Percentiles rank a stretch among this genome's conserved stretches.
Conservation (phyloP, 2,329 filamentous ascomycete genomes). For the Niveomyces coronatus region DNA sequence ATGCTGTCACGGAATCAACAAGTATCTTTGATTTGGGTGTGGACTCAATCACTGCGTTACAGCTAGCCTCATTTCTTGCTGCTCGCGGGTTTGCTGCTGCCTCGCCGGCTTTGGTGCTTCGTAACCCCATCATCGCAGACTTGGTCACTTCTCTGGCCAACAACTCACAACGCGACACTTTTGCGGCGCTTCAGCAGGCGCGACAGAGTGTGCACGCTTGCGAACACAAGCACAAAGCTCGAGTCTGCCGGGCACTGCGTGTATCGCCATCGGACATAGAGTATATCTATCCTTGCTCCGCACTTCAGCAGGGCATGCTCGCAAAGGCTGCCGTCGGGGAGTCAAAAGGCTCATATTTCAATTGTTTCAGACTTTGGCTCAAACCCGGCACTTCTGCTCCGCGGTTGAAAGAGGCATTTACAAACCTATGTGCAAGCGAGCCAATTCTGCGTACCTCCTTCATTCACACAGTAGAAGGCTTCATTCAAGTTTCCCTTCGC, state of each 20-base stretch:
- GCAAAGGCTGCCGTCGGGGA: constrained; percentile 51
- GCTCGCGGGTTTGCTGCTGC: constrained; percentile 48
- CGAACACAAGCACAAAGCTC: constrained; percentile 47
- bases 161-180: constrained; percentile 6
- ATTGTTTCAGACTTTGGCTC: constrained; percentile 57
- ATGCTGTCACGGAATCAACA: constrained; percentile 39
- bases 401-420: constrained; percentile 48
- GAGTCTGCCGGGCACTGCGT: constrained; percentile 41
- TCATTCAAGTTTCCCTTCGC: constrained; percentile 59
- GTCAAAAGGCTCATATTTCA: constrained; percentile 59
- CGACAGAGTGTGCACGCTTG: constrained; percentile 54
- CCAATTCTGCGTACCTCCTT: constrained; percentile 67
- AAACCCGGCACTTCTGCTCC: constrained; percentile 29
- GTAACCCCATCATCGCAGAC: constrained; percentile 41
- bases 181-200: constrained; percentile 31
- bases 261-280: constrained; percentile 49
- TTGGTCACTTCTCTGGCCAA: constrained; percentile 30
- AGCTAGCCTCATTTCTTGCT: constrained; percentile 55
- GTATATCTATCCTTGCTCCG: constrained; percentile 70
- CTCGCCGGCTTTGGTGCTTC: constrained; percentile 58
- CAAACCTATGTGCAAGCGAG: constrained; percentile 35
- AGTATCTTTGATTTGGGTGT: constrained; percentile 81
- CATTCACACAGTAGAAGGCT: constrained; percentile 61
- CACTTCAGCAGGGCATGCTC: constrained; percentile 80
- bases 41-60: constrained; percentile 76